These are phyloP conservation scores for Nigrospora sphaerica DNA, from an alignment of 2,329 filamentous ascomycete genomes.

Conservation along the genomic window DNA sequence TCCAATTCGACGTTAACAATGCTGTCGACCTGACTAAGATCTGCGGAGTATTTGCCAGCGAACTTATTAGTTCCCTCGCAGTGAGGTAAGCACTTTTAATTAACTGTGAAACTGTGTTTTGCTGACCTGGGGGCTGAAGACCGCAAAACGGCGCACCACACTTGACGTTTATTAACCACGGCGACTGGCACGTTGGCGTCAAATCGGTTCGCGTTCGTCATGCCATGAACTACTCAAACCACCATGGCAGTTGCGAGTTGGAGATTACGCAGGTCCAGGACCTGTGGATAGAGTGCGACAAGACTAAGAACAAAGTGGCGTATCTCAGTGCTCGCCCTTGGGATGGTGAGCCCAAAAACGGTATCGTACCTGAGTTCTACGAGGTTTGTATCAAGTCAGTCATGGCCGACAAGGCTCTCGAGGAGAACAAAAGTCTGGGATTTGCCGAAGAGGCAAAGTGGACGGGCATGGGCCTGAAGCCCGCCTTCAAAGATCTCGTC, in stretches of 20 bases:
- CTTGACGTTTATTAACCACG: conserved; percentile 14
- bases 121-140: conserved; percentile 7
- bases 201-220: conserved; percentile 14
- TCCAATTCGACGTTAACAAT: conserved; percentile 12
- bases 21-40: conserved; percentile 9
- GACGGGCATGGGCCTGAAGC: conserved; percentile 11
- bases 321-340: conserved; percentile 5
- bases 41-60: conserved; percentile 13
- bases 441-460: conserved; percentile 17
- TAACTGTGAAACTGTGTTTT: not conserved
- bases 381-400: conserved; percentile 16
- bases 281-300: conserved; percentile 6
- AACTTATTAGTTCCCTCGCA: conserved; percentile 13
- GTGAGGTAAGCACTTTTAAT: conserved; percentile 15
- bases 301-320: not conserved
- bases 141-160: conserved; percentile 9
- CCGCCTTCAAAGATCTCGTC: conserved; percentile 14
- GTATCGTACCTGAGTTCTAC: conserved; percentile 13
- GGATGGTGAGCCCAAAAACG: conserved; percentile 1
- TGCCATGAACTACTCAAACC: conserved; percentile 10
- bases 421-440: conserved; percentile 15
- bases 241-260: conserved; percentile 4
- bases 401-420: conserved; percentile 11
- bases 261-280: conserved; percentile 20
- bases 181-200: conserved; percentile 10